Evolutionary conservation across 495 filamentous ascomycete genomes (phyloP).

Genomic region (Pyrenopolyporus hunteri): DNA sequence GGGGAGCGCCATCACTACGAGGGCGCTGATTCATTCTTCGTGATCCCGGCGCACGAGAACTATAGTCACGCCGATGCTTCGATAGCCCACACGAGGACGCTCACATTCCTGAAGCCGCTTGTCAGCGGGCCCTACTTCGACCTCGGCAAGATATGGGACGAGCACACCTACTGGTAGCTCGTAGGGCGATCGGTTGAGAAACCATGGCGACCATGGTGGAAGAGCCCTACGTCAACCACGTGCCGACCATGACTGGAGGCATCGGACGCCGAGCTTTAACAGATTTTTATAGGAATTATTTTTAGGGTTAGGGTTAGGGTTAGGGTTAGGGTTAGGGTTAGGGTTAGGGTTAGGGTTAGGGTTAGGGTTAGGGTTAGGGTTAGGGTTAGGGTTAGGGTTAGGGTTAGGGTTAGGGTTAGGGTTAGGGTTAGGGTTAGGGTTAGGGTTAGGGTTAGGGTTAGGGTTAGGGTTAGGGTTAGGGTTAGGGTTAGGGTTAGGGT

Average conservation of each 20-base stretch:
- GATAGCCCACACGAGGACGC: slow-evolving; percentile 58
- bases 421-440: too few relatives aligned
- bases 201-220: slow-evolving; percentile 67
- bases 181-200: slow-evolving; percentile 55
- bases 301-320: too few relatives aligned
- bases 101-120: slow-evolving; percentile 58
- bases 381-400: too few relatives aligned
- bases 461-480: too few relatives aligned
- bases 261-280: slow-evolving; percentile 71
- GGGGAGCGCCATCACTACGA: slow-evolving; percentile 44
- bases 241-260: slow-evolving; percentile 59
- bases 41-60: slow-evolving; percentile 48
- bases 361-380: too few relatives aligned
- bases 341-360: too few relatives aligned
- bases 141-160: slow-evolving; percentile 65
- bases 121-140: slow-evolving; percentile 62
- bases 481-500: too few relatives aligned
- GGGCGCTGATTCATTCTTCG: slow-evolving; percentile 40
- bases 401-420: too few relatives aligned
- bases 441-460: too few relatives aligned
- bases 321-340: too few relatives aligned
- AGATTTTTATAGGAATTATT: slow-evolving; percentile 75
- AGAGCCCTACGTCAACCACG: slow-evolving; percentile 65
- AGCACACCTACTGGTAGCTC: slow-evolving; percentile 63
- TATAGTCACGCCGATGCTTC: slow-evolving; percentile 50